Base-by-base conservation (phyloP, 768 basidiomycete species). In the Strobilomyces dryophilus region DNA sequence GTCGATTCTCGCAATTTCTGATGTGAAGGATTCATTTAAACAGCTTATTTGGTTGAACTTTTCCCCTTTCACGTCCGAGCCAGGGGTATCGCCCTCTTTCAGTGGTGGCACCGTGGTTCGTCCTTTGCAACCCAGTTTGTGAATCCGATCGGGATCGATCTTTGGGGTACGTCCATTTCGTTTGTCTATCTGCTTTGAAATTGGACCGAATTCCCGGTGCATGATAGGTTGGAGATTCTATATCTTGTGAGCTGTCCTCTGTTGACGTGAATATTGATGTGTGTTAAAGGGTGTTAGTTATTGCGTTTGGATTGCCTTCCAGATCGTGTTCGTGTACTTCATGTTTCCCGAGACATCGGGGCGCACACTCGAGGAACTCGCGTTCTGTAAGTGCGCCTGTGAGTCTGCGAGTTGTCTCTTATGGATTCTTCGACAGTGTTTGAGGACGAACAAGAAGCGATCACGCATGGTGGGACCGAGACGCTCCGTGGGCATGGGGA, bases 21-120 rank as follows among this genome's bases (percentile, higher is more conserved):
- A 50, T 26, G 8, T n/a, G 39, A 61, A 26, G n/a, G n/a, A n/a
- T n/a, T n/a, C 12, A 11, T n/a, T n/a, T 26, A 17, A 44, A 35
- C 59, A 82, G 82, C 27, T n/a, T 31, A 31, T 8, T 18, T 45
- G 29, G 43, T 31, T n/a, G 43, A 45, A 31, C 43, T 45, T n/a
- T 45, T 45, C 4, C 43, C 43, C 2, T 45, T 45, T 29, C 43
- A 45, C 11, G 29, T 14, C n/a, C 29, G 27, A 18, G 17, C 27
- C 12, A 31, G 29, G 29, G 43, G 29, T 31, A 45, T 45, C 11
- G n/a, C 83, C 5, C 61, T 85, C 18, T 84, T 80, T 72, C 81
- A 85, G 58, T 80, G 75, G 74, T 81, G 78, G 65, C 71, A 75
- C 43, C 77, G 83, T 9, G 66, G 73, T 3, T 54, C 39, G 4